These are phyloP conservation scores for Viola odorata DNA, from an alignment of 345 rosid genomes.

Conservation along the genomic window DNA sequence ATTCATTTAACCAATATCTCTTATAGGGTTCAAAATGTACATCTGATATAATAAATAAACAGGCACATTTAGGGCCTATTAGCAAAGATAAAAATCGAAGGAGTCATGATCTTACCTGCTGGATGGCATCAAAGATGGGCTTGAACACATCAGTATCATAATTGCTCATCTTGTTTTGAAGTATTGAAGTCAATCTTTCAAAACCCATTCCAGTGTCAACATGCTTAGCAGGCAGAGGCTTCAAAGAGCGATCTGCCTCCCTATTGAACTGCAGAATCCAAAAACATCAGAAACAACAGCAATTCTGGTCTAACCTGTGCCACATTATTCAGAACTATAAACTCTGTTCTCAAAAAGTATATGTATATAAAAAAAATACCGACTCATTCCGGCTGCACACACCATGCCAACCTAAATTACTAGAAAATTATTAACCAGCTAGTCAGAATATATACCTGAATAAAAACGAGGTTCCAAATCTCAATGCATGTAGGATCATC, in stretches of 20 bases:
- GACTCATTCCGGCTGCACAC: too few relatives aligned
- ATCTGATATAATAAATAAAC: too few relatives aligned
- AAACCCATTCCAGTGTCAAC: slow-evolving; percentile 99
- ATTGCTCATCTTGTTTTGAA: slow-evolving; percentile 97
- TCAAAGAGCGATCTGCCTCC: slow-evolving; percentile 81
- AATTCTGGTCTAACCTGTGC: not conserved
- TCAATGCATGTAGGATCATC: slow-evolving; percentile 98
- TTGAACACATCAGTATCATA: slow-evolving; percentile 94
- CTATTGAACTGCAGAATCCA: slow-evolving; percentile 63
- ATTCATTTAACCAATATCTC: too few relatives aligned
- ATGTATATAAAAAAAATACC: too few relatives aligned
- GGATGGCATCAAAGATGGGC: slow-evolving; percentile 89
- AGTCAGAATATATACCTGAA: slow-evolving; percentile 54
- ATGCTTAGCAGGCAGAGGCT: slow-evolving; percentile 91
- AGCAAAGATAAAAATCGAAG: too few relatives aligned
- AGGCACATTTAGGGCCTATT: too few relatives aligned
- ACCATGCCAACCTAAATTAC: too few relatives aligned
- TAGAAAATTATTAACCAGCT: too few relatives aligned
- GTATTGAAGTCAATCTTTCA: slow-evolving; percentile 85
- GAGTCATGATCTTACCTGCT: slow-evolving; percentile 39
- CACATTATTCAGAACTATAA: not conserved
- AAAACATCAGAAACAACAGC: slow-evolving; percentile 4
- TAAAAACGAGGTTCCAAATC: slow-evolving; percentile 97
- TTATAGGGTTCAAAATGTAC: too few relatives aligned
- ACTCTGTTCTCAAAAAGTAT: too few relatives aligned